Evolutionary conservation across 768 basidiomycete species (phyloP).

Genomic region (Fomitopsis serialis): DNA sequence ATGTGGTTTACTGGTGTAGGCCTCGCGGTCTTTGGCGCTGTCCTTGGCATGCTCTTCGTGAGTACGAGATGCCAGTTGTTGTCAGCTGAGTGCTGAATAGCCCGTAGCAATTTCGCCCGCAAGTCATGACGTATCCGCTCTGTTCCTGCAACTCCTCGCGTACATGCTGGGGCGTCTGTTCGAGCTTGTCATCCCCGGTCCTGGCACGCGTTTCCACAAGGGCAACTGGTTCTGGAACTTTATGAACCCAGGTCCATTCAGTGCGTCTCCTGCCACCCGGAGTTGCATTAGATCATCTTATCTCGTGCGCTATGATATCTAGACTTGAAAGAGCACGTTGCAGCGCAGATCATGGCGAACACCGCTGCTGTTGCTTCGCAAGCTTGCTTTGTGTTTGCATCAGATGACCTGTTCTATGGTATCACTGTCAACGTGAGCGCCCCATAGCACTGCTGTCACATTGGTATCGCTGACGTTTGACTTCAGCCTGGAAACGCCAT

Average conservation of each 20-base stretch:
- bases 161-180: conserved; percentile 4
- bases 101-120: conserved; percentile 3
- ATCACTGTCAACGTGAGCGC: conserved; percentile 2
- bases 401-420: conserved; percentile 5
- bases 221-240: conserved; percentile 8
- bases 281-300: background rate
- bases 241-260: conserved; percentile 5
- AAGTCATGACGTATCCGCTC: conserved; percentile 2
- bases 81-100: background rate
- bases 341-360: conserved; percentile 4
- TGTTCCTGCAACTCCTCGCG: conserved; percentile 4
- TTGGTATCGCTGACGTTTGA: background rate
- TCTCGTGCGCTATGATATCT: background rate
- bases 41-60: conserved; percentile 7
- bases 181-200: conserved; percentile 2
- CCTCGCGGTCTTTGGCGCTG: conserved; percentile 5
- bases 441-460: background rate
- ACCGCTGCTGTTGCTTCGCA: conserved; percentile 1
- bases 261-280: background rate
- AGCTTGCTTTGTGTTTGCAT: conserved; percentile 7
- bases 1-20: conserved; percentile 6
- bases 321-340: conserved; percentile 5
- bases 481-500: conserved; percentile 15
- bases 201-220: conserved; percentile 1
- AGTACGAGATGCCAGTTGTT: background rate